Evolutionary conservation across 257 asterid genomes (phyloP), one percentile per base, ranked within the genome.

Genomic region (Mentha longifolia): DNA sequence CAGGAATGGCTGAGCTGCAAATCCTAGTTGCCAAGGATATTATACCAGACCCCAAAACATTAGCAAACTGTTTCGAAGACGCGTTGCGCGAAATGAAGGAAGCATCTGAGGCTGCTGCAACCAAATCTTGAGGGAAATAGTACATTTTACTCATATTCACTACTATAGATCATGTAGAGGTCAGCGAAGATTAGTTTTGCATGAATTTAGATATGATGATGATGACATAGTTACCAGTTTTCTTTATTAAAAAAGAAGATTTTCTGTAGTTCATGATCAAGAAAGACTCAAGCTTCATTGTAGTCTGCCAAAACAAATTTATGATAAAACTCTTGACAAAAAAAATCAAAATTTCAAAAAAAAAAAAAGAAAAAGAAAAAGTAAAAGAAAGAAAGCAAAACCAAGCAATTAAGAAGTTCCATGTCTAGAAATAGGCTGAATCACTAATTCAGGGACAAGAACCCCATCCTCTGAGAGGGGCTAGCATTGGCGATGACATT

Each of bases 1-100:
- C 86, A 33, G 95, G 90, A 22, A 55, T 70, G 42, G 96, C 95
- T 0, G 95, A 89, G 13, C 55, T 94, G 86, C 96, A 91, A 70
- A 85, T 94, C 31, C 79, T 85, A 61, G 98, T 80, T 5, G 97
- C 97, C 9, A 94, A 91, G 72, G 96, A 94, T 20, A 75, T 86
- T n/a, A 86, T 91, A 37, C 89, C 95, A 1, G 92, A 88, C 65
- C 92, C 96, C 0, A 78, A 84, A 74, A 67, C 81, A 33, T 75
- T 94, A 9, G 96, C 96, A 0, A 84, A 76, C 66, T 91, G 92
- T 66, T 85, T 91, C 17, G 84, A 91, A 74, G 95, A 87, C 67
- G 84, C 91, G 6, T 80, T 90, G 82, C 72, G 61, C 11, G 84
- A 83, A 39, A 86, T 92, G 92, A 92, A 88, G 75, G 81, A 83